Conservation (phyloP, 2,329 filamentous ascomycete species). For the Moelleriella libera region DNA sequence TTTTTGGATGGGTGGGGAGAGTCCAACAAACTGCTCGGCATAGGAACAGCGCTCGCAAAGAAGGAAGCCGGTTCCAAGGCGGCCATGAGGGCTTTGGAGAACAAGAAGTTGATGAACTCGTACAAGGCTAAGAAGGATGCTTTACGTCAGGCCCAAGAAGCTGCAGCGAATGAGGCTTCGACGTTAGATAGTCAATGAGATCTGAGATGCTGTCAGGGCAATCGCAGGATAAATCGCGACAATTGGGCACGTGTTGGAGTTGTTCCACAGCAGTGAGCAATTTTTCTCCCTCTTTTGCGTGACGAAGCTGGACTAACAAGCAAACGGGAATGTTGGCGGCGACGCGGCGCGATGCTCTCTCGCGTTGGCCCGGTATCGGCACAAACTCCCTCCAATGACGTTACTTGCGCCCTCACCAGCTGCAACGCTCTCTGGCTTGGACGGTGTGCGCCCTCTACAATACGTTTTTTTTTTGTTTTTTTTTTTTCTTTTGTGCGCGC, state of each 20-base stretch:
- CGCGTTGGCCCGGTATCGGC: not conserved
- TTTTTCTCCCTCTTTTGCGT: too few species aligned
- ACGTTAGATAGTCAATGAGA: constrained; percentile 2
- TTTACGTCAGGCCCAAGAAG: not conserved
- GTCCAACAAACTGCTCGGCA: constrained; percentile 44
- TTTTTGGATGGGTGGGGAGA: constrained; percentile 59
- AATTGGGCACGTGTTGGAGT: too few species aligned
- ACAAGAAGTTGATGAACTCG: constrained; percentile 47
- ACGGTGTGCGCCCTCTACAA: too few species aligned
- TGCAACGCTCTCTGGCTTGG: too few species aligned
- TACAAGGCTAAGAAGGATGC: constrained; percentile 32
- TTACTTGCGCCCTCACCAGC: not conserved
- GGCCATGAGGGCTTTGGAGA: constrained; percentile 46
- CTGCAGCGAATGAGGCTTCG: not conserved
- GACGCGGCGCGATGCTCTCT: too few species aligned
- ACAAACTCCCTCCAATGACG: not conserved
- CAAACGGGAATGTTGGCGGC: too few species aligned
- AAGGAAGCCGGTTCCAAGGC: constrained; percentile 56
- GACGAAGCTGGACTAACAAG: too few species aligned
- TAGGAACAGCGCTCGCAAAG: constrained; percentile 51
- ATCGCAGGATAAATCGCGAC: too few species aligned
- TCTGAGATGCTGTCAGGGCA: too few species aligned
- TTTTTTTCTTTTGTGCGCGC: too few species aligned
- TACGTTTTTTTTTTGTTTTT: too few species aligned
- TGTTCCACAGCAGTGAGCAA: too few species aligned